These are phyloP conservation scores for Scenedesmus sp. DNA, from an alignment of 163 green algal genomes.

Conservation along the genomic window DNA sequence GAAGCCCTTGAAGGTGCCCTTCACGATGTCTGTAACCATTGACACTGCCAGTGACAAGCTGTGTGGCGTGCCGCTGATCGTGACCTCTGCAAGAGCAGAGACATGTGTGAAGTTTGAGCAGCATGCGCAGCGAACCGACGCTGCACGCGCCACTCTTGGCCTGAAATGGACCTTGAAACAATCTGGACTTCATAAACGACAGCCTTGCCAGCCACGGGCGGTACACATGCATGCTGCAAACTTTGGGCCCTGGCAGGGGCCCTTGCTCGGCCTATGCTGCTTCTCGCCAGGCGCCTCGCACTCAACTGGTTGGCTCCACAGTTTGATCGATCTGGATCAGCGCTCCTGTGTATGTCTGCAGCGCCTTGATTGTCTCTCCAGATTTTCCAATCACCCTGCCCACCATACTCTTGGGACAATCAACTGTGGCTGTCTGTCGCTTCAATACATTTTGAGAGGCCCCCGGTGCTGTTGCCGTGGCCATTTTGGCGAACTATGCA, in stretches of 20 bases:
- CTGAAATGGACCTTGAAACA: background rate
- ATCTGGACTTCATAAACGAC: background rate
- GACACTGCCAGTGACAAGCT: slow-evolving; percentile 64
- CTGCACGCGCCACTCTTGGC: background rate
- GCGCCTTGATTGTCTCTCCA: slow-evolving; percentile 79
- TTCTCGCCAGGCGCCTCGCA: background rate
- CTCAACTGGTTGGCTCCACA: slow-evolving; percentile 50
- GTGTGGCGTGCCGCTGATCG: slow-evolving; percentile 67
- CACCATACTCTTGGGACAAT: slow-evolving; percentile 79
- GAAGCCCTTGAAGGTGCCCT: slow-evolving; percentile 79
- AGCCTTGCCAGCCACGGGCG: background rate
- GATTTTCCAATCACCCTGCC: slow-evolving; percentile 78
- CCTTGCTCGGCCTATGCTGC: background rate
- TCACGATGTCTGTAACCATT: slow-evolving; percentile 77
- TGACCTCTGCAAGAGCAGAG: slow-evolving; percentile 67
- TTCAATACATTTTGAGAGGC: slow-evolving; percentile 24
- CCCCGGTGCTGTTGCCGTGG: background rate
- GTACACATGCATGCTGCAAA: background rate
- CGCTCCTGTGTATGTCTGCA: slow-evolving; percentile 75
- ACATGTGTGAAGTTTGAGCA: slow-evolving; percentile 7
- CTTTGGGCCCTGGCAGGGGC: background rate
- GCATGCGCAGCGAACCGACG: background rate
- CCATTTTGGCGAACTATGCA: background rate
- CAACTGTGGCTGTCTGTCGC: slow-evolving; percentile 57
- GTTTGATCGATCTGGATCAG: slow-evolving; percentile 83